phyloP scores from a whole-genome alignment of 140 eudicot species.

The Cichorium intybus region DNA sequence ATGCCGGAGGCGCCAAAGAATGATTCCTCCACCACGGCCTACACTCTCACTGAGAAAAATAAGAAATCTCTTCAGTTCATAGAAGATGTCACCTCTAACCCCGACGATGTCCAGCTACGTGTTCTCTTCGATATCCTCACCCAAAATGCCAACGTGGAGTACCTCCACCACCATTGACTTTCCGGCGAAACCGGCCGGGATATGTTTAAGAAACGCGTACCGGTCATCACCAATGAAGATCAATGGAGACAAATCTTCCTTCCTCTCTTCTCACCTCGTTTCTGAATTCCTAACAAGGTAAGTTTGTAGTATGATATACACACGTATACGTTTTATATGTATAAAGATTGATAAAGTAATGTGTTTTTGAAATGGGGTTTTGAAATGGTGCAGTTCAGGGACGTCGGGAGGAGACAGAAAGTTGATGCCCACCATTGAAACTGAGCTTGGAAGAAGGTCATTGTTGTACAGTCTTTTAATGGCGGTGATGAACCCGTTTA shows the following conservation, averaged over 20 bases:
- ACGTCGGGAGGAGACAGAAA: slow-evolving; percentile 98
- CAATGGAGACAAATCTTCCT: slow-evolving; percentile 81
- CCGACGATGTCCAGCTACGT: slow-evolving; percentile 59
- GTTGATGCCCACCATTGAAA: slow-evolving; percentile 92
- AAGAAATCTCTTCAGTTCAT: slow-evolving; percentile 62
- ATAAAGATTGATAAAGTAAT: no score
- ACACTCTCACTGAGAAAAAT: slow-evolving; percentile 55
- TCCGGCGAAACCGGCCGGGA: slow-evolving; percentile 71
- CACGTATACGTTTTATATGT: not conserved
- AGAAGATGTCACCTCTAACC: slow-evolving; percentile 76
- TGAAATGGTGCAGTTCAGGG: slow-evolving; percentile 63
- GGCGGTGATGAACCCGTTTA: slow-evolving; percentile 95
- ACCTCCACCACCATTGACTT: slow-evolving; percentile 64
- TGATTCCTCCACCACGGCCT: not conserved
- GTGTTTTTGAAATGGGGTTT: not conserved
- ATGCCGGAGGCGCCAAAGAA: slow-evolving; percentile 93
- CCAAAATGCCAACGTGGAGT: slow-evolving; percentile 78
- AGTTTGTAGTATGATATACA: no score
- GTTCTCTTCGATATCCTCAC: slow-evolving; percentile 77
- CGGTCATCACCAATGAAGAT: slow-evolving; percentile 77
- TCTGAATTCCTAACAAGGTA: slow-evolving; percentile 92
- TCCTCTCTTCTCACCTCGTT: slow-evolving; percentile 83
- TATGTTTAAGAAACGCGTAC: slow-evolving; percentile 69
- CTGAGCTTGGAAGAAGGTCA: slow-evolving; percentile 77
- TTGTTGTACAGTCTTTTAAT: slow-evolving; percentile 71